Evolutionary conservation across 106 monocot genomes (phyloP).

Genomic region (Dendrobium nobile): DNA sequence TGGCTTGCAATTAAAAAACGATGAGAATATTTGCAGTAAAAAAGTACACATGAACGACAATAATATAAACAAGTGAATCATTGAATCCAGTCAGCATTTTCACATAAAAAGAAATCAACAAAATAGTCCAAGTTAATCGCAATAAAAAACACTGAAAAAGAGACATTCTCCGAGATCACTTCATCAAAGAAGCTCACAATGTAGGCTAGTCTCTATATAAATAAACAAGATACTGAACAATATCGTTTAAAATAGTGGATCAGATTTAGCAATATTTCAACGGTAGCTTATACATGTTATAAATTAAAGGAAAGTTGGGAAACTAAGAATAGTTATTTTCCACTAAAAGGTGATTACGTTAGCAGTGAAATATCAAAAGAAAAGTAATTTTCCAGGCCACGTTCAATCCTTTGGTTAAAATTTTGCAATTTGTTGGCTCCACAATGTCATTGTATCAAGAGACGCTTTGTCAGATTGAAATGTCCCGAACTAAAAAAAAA

Average conservation of each 20-base stretch:
- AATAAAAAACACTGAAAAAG: neutral
- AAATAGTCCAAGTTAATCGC: neutral
- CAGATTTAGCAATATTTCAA: neutral
- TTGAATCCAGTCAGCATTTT: neutral
- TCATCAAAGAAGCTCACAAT: neutral
- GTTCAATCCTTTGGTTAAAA: neutral
- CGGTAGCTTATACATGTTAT: neutral
- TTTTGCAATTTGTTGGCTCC: neutral
- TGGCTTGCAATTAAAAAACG: neutral
- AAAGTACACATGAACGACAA: neutral
- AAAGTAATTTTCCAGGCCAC: neutral
- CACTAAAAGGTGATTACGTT: neutral
- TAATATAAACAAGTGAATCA: neutral
- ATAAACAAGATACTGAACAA: neutral
- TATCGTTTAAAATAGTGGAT: neutral
- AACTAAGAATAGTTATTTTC: neutral
- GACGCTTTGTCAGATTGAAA: neutral
- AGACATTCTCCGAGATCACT: neutral
- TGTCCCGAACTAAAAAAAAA: neutral
- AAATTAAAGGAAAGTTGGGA: neutral
- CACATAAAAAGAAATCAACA: neutral
- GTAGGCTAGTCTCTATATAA: neutral
- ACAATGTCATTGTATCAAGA: neutral
- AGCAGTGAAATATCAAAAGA: too few species aligned
- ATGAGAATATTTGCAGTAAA: neutral